Conservation (phyloP, 177 flowering plant species). For the Vitis hybrid region DNA sequence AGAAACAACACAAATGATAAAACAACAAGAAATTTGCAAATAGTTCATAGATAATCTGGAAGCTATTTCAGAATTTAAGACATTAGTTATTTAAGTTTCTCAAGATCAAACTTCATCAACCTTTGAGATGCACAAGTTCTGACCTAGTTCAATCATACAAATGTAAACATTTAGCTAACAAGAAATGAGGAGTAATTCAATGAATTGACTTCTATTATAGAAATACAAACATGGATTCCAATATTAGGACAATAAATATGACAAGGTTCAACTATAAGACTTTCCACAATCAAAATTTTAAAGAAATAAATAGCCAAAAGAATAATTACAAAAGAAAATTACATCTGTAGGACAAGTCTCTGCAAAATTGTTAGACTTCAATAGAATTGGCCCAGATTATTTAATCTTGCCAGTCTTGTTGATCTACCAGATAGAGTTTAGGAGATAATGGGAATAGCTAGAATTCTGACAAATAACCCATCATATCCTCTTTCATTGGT, state of each 20-base stretch:
- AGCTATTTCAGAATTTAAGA: too few relatives aligned
- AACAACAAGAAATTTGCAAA: background rate
- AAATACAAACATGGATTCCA: background rate
- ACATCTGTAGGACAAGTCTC: conserved; percentile 26
- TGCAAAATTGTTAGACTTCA: conserved; percentile 20
- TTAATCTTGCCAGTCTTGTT: conserved; percentile 83
- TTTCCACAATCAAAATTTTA: too few relatives aligned
- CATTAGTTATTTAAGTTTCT: too few relatives aligned
- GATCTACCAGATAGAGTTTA: conserved; percentile 71
- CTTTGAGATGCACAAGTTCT: too few relatives aligned
- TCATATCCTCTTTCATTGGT: conserved; percentile 55
- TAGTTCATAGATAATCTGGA: too few relatives aligned
- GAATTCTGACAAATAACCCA: conserved; percentile 26
- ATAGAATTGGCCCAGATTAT: conserved; percentile 82
- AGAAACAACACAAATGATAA: background rate
- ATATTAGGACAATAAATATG: too few relatives aligned
- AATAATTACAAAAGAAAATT: too few relatives aligned
- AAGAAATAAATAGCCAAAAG: too few relatives aligned
- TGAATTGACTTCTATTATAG: background rate
- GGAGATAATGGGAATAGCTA: conserved; percentile 36
- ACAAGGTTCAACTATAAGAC: too few relatives aligned
- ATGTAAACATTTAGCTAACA: background rate
- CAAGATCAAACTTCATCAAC: too few relatives aligned
- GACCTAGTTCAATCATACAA: too few relatives aligned
- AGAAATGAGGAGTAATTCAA: background rate